Base-by-base conservation (phyloP, 331 rosid genomes). In the Ulmus americana region DNA sequence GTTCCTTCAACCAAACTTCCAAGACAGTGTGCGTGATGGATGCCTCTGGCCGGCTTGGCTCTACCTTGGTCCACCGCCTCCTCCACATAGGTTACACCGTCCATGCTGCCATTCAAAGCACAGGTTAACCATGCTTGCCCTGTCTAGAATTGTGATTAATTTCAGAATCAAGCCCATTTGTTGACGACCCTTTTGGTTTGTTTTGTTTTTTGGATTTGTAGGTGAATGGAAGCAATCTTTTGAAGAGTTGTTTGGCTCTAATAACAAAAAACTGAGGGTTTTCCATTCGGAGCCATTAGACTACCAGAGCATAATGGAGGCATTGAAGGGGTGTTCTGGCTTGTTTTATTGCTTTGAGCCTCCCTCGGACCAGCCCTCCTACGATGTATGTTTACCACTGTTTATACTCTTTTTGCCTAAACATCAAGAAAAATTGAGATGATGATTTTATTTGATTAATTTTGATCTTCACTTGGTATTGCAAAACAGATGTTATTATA, bases 81-180 rank as follows among this genome's bases (percentile, higher is more conserved):
- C 54, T 77, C 67, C 77, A 56, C 40, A 49, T 74, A 62, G 81
- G 77, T 39, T 77, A 77, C 66, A 56, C 62, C n/a, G 81, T 77
- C 48, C 81, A 77, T 13, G 77, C 81, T 9, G 76, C 81, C n/a
- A 3, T 71, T 10, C 81, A 71, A 53, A 40, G 8, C 39, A 70
- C 55, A 28, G 79, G 79, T 74, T 28, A 28, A 28, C 35, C 2
- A 8, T 10, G 73, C 39, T 46, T 20, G 59, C 4, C 43, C 4
- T 2, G 4, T 28, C 35, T 28, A 28, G 35, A 28, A 2, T 28
- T 28, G 35, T 28, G 35, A 28, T 28, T 28, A 28, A 2, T 28
- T 2, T 28, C 3, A 28, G 35, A 28, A 28, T 28, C 35, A 28
- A 28, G 35, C 35, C 35, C 4, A 28, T 28, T 28, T 28, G 35